Percentiles rank a stretch among this genome's conserved stretches.
Evolutionary conservation across 192 early-diverging fungal genomes (phyloP).

Genomic region (Neocallimastix lanati): DNA sequence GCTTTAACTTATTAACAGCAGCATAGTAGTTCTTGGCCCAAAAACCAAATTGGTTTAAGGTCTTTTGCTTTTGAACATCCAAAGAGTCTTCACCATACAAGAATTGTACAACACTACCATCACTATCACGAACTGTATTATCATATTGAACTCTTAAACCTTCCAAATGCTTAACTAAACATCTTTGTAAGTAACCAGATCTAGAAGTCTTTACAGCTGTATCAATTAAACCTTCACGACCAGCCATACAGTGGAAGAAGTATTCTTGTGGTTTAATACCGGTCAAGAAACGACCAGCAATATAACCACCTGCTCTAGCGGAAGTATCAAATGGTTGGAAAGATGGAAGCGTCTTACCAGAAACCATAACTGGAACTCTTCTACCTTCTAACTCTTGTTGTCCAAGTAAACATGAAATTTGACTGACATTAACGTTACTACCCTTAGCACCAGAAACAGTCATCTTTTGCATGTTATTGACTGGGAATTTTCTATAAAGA

Average conservation of each 20-base stretch:
- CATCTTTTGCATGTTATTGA: slow-evolving; percentile 99
- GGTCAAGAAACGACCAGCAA: slow-evolving; percentile 93
- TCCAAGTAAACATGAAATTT: slow-evolving; percentile 92
- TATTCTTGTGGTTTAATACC: slow-evolving; percentile 85
- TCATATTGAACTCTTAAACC: slow-evolving; percentile 89
- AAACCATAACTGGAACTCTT: slow-evolving; percentile 93
- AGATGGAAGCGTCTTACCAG: slow-evolving; percentile 86
- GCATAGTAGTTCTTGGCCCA: slow-evolving; percentile 76
- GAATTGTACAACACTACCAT: slow-evolving; percentile 94
- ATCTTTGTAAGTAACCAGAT: slow-evolving; percentile 96
- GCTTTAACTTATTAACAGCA: slow-evolving; percentile 62
- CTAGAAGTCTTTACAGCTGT: slow-evolving; percentile 99
- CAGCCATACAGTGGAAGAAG: slow-evolving; percentile 94
- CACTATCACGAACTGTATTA: slow-evolving; percentile 84
- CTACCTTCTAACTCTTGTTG: slow-evolving; percentile 97
- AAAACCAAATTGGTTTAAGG: slow-evolving; percentile 80
- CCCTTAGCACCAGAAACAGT: slow-evolving; percentile 97
- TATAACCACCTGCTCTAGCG: slow-evolving; percentile 87
- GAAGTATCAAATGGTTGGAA: slow-evolving; percentile 79
- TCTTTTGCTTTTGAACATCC: slow-evolving; percentile 86
- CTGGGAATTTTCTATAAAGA: slow-evolving; percentile 58
- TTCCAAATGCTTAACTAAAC: slow-evolving; percentile 97
- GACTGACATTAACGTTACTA: slow-evolving; percentile 79
- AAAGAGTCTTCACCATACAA: slow-evolving; percentile 95
- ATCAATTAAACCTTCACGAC: slow-evolving; percentile 99